A percentile compares a stretch with the other conserved stretches of the same genome.
Evolutionary conservation across 305 asterid species (phyloP).

Genomic region (Caryopteris hybrid): DNA sequence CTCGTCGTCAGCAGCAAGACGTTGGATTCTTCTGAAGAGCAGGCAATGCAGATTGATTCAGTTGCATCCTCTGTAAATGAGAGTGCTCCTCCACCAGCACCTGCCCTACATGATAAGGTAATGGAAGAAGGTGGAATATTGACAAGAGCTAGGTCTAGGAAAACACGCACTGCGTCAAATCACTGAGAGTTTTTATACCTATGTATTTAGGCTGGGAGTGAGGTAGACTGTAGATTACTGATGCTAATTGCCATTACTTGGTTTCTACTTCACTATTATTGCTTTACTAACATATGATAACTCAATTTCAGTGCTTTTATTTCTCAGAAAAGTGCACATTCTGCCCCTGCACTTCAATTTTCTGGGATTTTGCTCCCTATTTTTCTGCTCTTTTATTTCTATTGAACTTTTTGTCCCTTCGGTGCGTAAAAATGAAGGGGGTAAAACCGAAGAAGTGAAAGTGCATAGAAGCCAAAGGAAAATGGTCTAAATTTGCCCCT

Average conservation of each 20-base stretch:
- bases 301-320: not conserved
- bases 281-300: constrained; percentile 3
- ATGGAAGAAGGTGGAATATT: constrained; percentile 41
- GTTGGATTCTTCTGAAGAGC: constrained; percentile 30
- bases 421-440: too few species aligned
- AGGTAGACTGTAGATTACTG: constrained; percentile 16
- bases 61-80: constrained; percentile 32
- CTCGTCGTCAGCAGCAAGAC: constrained; percentile 29
- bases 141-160: constrained; percentile 46
- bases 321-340: not conserved
- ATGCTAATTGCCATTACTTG: constrained; percentile 19
- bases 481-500: too few species aligned
- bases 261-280: not conserved
- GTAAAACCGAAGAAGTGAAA: too few species aligned
- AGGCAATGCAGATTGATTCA: constrained; percentile 37
- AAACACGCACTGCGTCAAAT: constrained; percentile 18
- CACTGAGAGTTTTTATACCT: constrained; percentile 1
- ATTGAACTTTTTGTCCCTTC: too few species aligned
- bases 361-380: too few species aligned
- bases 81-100: constrained; percentile 12
- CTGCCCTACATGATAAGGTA: constrained; percentile 25
- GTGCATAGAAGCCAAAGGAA: too few species aligned
- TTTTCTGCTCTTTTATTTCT: too few species aligned
- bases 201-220: constrained; percentile 17
- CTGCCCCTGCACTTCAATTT: too few species aligned